These are phyloP conservation scores for Phytomonas sp. DNA, from an alignment of 208 protist species.

Conservation along the genomic window DNA sequence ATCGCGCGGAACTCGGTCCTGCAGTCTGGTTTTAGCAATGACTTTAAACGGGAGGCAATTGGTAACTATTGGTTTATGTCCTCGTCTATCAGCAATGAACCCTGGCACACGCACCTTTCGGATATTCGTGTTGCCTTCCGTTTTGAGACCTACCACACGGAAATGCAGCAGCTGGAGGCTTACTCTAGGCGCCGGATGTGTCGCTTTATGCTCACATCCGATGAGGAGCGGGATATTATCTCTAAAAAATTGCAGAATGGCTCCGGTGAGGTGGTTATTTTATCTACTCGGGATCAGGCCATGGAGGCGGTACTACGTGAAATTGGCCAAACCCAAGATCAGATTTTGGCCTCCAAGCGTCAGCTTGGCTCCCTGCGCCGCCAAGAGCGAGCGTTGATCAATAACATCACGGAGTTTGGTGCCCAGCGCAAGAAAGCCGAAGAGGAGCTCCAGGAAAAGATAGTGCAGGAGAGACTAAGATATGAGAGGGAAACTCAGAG, in stretches of 20 bases:
- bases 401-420: conserved; percentile 80
- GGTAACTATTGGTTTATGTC: conserved; percentile 87
- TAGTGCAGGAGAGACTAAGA: conserved; percentile 23
- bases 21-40: conserved; percentile 85
- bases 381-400: conserved; percentile 67
- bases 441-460: conserved; percentile 30
- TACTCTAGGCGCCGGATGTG: conserved; percentile 44
- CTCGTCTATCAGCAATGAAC: conserved; percentile 84
- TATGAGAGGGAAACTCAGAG: conserved; percentile 22
- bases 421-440: conserved; percentile 40
- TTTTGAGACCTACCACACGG: conserved; percentile 91
- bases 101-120: conserved; percentile 81
- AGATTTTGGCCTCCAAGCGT: conserved; percentile 34
- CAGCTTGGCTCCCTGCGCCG: conserved; percentile 62
- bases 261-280: conserved; percentile 48
- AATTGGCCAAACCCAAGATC: conserved; percentile 57
- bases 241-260: conserved; percentile 44
- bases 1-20: conserved; percentile 90
- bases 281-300: conserved; percentile 84
- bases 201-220: conserved; percentile 76
- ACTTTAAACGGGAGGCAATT: conserved; percentile 84
- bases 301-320: conserved; percentile 84
- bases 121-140: conserved; percentile 90
- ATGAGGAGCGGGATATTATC: conserved; percentile 77
- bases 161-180: conserved; percentile 76